Percentiles rank a stretch among this genome's conserved stretches.
These are phyloP conservation scores for Termitomyces sp. DNA, from an alignment of 1,284 basidiomycete genomes.

Conservation along the genomic window DNA sequence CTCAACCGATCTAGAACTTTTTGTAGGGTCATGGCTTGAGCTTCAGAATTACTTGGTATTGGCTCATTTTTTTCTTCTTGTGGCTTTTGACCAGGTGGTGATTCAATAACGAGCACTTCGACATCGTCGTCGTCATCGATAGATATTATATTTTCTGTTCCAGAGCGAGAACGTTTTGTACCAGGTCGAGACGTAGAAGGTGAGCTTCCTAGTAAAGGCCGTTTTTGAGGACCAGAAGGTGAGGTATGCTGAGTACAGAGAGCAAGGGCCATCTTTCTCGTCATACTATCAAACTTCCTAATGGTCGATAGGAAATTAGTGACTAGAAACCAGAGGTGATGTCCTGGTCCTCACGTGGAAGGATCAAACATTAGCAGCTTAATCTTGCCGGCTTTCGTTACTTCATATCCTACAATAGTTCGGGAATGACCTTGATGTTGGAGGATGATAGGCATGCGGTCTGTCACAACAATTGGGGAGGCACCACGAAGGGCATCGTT, in stretches of 20 bases:
- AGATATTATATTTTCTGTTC: not conserved
- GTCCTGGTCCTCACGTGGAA: slow-evolving; percentile 45
- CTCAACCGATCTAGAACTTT: slow-evolving; percentile 11
- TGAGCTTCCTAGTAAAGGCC: not conserved
- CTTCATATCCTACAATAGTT: slow-evolving; percentile 80
- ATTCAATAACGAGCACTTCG: slow-evolving; percentile 1
- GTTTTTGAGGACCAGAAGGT: slow-evolving; percentile 1
- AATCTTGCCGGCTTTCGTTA: slow-evolving; percentile 48
- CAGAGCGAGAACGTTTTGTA: slow-evolving; percentile 7
- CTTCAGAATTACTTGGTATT: not conserved
- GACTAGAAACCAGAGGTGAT: not conserved
- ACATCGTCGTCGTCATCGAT: slow-evolving; percentile 5
- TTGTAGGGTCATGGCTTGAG: not conserved
- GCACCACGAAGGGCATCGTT: slow-evolving; percentile 44
- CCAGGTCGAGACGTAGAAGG: not conserved
- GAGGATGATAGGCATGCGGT: slow-evolving; percentile 74
- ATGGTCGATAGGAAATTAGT: not conserved
- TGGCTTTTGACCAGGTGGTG: not conserved
- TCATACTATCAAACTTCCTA: slow-evolving; percentile 10
- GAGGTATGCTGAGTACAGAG: not conserved
- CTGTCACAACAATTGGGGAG: slow-evolving; percentile 49
- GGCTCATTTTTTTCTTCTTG: not conserved
- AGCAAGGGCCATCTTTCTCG: slow-evolving; percentile 8
- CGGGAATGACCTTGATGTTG: slow-evolving; percentile 81
- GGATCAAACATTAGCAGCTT: slow-evolving; percentile 78